Evolutionary conservation across 148 eudicot genomes (phyloP).

Genomic region (Chenopodium suecicum): DNA sequence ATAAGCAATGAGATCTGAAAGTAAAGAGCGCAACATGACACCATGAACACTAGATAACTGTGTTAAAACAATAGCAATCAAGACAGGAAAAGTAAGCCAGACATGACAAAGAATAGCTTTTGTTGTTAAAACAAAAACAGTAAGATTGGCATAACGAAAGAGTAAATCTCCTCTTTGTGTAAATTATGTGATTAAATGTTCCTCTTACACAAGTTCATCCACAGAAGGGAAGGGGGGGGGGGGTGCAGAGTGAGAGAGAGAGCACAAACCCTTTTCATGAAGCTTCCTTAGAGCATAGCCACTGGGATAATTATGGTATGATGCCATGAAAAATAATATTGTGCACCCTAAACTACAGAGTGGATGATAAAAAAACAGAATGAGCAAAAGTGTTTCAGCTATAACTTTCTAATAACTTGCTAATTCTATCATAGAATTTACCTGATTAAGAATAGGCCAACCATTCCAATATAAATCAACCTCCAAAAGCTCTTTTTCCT

Average conservation of each 20-base stretch:
- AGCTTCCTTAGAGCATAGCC: slow-evolving; percentile 75
- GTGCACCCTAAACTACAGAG: slow-evolving; percentile 81
- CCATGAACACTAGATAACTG: background rate
- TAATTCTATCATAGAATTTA: slow-evolving; percentile 21
- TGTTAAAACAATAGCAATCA: background rate
- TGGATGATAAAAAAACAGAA: slow-evolving; percentile 17
- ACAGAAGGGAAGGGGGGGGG: background rate
- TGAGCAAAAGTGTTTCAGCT: background rate
- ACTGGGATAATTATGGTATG: slow-evolving; percentile 88
- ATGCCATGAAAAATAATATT: slow-evolving; percentile 67
- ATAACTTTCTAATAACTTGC: background rate
- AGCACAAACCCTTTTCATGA: slow-evolving; percentile 61
- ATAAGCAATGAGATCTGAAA: background rate
- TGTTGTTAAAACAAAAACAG: background rate
- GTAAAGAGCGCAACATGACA: background rate
- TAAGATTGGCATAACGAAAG: background rate
- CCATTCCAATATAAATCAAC: slow-evolving; percentile 51
- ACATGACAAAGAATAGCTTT: background rate
- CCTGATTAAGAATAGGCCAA: slow-evolving; percentile 74
- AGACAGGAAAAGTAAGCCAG: background rate
- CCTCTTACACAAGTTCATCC: background rate
- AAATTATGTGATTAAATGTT: background rate
- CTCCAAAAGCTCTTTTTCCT: slow-evolving; percentile 77
- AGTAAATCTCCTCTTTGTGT: background rate
- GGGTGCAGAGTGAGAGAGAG: slow-evolving; percentile 16